A percentile compares a stretch with the other conserved stretches of the same genome.
phyloP scores from a whole-genome alignment of 257 asterid species.

The Solanum gandarillasii region DNA sequence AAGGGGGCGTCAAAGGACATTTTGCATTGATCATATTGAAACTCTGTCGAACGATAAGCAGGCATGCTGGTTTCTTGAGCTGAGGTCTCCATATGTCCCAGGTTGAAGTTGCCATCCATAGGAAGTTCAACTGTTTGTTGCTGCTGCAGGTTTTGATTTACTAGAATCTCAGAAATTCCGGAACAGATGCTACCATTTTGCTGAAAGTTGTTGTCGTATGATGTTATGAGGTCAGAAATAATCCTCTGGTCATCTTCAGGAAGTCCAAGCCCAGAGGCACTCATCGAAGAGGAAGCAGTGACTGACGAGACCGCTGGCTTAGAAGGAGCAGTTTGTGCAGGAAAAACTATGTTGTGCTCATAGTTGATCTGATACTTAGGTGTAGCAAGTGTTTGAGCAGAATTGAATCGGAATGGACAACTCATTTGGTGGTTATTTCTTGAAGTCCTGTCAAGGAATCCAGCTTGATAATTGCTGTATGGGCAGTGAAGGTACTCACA shows the following conservation, averaged over 20 bases:
- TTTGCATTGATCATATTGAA: neutral
- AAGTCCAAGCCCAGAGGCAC: constrained; percentile 37
- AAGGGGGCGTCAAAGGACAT: neutral
- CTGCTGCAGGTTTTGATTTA: constrained; percentile 1
- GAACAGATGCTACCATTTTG: constrained; percentile 16
- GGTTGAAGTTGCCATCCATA: neutral
- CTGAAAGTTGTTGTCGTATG: constrained; percentile 29
- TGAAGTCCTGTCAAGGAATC: constrained; percentile 34
- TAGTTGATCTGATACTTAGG: constrained; percentile 17
- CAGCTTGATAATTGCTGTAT: constrained; percentile 34
- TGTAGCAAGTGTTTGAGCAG: constrained; percentile 4
- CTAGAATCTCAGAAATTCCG: neutral
- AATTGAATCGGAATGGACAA: constrained; percentile 29
- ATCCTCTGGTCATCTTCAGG: constrained; percentile 60
- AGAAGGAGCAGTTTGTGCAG: neutral
- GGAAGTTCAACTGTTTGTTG: neutral
- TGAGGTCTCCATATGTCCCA: neutral
- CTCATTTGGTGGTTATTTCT: constrained; percentile 46
- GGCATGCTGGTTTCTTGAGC: constrained; percentile 2
- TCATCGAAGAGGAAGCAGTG: constrained; percentile 15
- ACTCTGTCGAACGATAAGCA: neutral
- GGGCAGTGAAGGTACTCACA: constrained; percentile 49
- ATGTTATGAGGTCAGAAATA: constrained; percentile 48
- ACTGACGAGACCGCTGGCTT: neutral
- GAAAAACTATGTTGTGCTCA: constrained; percentile 8